These are phyloP conservation scores for Wickerhamomyces chambardii DNA, from an alignment of 805 yeast genomes.

Conservation along the genomic window DNA sequence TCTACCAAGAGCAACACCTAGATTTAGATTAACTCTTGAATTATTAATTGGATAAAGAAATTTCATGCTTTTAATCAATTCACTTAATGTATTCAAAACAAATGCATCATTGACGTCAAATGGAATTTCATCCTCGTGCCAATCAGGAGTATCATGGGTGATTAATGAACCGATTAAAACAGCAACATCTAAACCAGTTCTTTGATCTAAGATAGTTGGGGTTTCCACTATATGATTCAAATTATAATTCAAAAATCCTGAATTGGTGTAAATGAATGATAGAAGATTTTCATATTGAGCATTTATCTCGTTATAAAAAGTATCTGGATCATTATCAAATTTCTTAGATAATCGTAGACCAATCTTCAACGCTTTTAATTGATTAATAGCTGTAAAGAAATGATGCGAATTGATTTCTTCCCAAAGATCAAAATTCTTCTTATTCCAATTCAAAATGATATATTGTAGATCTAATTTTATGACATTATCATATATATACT, in stretches of 20 bases:
- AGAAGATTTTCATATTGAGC: constrained; percentile 13
- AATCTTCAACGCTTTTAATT: constrained; percentile 55
- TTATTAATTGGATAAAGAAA: constrained; percentile 72
- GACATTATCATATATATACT: constrained; percentile 36
- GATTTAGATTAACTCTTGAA: constrained; percentile 26
- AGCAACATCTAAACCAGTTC: constrained; percentile 79
- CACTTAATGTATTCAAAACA: constrained; percentile 54
- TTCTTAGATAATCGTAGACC: constrained; percentile 36
- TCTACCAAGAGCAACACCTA: constrained; percentile 70
- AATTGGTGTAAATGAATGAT: constrained; percentile 18
- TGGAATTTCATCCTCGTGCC: constrained; percentile 38
- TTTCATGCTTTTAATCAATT: constrained; percentile 61
- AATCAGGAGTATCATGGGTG: constrained; percentile 33
- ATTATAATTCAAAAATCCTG: constrained; percentile 26
- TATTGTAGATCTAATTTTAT: constrained; percentile 66
- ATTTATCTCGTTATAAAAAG: constrained; percentile 13
- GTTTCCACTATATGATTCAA: constrained; percentile 63
- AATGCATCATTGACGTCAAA: constrained; percentile 50
- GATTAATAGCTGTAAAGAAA: constrained; percentile 72
- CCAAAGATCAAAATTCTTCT: constrained; percentile 82
- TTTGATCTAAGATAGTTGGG: constrained; percentile 35
- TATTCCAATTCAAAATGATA: constrained; percentile 51
- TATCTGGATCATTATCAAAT: constrained; percentile 19
- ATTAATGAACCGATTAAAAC: constrained; percentile 36
- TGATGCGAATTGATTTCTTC: constrained; percentile 76